Evolutionary conservation across 306 rosid genomes (phyloP), one percentile per base, ranked within the genome.

Genomic region (Psophocarpus tetragonolobus): DNA sequence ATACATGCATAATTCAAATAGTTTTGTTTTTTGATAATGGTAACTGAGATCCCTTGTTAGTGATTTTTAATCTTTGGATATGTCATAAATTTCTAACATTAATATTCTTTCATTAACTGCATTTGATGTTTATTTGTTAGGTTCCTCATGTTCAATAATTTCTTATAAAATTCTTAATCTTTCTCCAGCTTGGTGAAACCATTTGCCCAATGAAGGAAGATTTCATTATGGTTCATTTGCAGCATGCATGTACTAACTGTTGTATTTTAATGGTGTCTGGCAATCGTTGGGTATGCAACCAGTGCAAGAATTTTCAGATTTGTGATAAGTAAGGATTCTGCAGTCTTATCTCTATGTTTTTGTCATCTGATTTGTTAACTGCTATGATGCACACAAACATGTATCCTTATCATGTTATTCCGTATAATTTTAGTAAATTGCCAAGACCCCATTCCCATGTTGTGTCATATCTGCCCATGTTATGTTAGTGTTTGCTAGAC

Each of bases 161-260:
- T 75, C 74, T 78, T 73, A 69, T 32, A 15, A 71, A 65, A 45
- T 67, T 60, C 38, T 54, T 80, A 61, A 33, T 71, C 47, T 62
- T 79, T 82, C 74, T 81, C 64, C 89, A 96, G 99, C 97, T 96
- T 71, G 99, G 99, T 80, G 99, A 96, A 86, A 93, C 98, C 79
- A 96, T 96, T 79, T 76, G 83, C 83, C 98, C 98, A 0, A 96
- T 96, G 98, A 96, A 96, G 94, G 99, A 96, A 75, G 99, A 96
- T 84, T 93, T 92, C 74, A 92, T 96, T 60, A 93, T 96, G 98
- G 99, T 96, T 85, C 99, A 96, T 88, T 85, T 96, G 87, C 97
- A 92, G 89, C 91, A 92, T 62, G 86, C 93, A 1, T 92, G 98
- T 84, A 74, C 68, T 56, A 91, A 87, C 80, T 95, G 98, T 65